These are phyloP conservation scores for Piloderma croceum DNA, from an alignment of 768 basidiomycete genomes.

Conservation along the genomic window DNA sequence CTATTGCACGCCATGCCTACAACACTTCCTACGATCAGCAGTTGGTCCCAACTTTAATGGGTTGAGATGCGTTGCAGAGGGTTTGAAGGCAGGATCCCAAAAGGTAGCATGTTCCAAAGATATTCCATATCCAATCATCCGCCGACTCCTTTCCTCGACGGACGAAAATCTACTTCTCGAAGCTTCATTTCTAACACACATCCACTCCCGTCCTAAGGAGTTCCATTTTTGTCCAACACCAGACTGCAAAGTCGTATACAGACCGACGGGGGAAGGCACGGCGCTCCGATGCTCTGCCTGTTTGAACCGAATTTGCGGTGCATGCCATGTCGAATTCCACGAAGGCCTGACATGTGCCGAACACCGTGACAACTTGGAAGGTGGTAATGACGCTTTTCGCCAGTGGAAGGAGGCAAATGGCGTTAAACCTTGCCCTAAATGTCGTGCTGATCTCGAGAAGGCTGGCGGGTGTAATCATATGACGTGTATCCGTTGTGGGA, in stretches of 20 bases:
- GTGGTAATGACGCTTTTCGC: slow-evolving; percentile 11
- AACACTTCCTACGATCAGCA: slow-evolving; percentile 34
- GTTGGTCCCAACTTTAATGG: slow-evolving; percentile 24
- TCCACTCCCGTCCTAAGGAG: slow-evolving; percentile 35
- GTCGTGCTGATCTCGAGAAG: slow-evolving; percentile 31
- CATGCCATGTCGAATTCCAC: slow-evolving; percentile 36
- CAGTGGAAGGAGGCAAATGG: slow-evolving; percentile 24
- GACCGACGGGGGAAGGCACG: slow-evolving; percentile 17
- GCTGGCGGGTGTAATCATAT: slow-evolving; percentile 37
- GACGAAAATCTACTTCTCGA: slow-evolving; percentile 38
- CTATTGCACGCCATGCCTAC: slow-evolving; percentile 48
- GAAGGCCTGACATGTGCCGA: slow-evolving; percentile 35
- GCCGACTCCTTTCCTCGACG: slow-evolving; percentile 24
- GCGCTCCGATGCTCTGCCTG: slow-evolving; percentile 34
- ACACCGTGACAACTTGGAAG: slow-evolving; percentile 12
- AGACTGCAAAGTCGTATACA: slow-evolving; percentile 45
- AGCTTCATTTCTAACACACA: slow-evolving; percentile 36
- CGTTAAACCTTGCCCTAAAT: slow-evolving; percentile 33
- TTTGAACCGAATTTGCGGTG: slow-evolving; percentile 30
- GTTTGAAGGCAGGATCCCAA: slow-evolving; percentile 7
- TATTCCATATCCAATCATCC: slow-evolving; percentile 37
- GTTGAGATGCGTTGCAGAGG: slow-evolving; percentile 35
- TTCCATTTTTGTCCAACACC: slow-evolving; percentile 52
- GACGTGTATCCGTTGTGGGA: slow-evolving; percentile 26
- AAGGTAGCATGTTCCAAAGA: slow-evolving; percentile 22